Conservation (phyloP, 345 rosid genomes). For the Populus simonii region DNA sequence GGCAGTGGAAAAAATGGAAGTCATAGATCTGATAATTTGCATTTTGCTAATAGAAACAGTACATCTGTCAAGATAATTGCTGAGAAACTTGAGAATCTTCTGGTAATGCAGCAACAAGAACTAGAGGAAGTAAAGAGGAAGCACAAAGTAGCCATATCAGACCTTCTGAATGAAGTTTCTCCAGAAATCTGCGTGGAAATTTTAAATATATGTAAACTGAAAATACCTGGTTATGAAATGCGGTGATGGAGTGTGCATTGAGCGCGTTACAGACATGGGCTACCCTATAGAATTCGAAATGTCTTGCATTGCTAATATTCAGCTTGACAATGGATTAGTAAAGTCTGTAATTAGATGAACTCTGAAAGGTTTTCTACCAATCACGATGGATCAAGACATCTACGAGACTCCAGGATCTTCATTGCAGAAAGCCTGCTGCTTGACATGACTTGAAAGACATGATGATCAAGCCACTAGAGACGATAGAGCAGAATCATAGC, state of each 20-base stretch:
- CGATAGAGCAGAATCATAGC: background rate
- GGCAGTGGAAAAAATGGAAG: background rate
- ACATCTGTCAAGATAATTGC: constrained; percentile 29
- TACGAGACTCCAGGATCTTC: background rate
- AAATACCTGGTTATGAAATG: constrained; percentile 26
- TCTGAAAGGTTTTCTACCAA: background rate
- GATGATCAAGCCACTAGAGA: background rate
- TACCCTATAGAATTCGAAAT: constrained; percentile 1
- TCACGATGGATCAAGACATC: background rate
- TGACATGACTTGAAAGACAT: background rate
- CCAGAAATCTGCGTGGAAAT: constrained; percentile 51
- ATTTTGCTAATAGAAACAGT: background rate
- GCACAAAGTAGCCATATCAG: constrained; percentile 52
- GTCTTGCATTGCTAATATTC: background rate
- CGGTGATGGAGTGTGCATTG: background rate
- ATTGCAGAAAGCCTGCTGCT: background rate
- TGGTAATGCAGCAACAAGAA: constrained; percentile 64
- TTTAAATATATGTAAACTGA: constrained; percentile 37
- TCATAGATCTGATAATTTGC: background rate
- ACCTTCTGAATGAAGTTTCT: constrained; percentile 55
- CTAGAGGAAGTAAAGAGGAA: constrained; percentile 57
- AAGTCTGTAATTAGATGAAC: background rate
- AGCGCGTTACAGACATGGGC: background rate
- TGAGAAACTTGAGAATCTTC: constrained; percentile 54
- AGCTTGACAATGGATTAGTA: background rate